phyloP scores from a whole-genome alignment of 2,329 filamentous ascomycete genomes.

The Phoma sp. region DNA sequence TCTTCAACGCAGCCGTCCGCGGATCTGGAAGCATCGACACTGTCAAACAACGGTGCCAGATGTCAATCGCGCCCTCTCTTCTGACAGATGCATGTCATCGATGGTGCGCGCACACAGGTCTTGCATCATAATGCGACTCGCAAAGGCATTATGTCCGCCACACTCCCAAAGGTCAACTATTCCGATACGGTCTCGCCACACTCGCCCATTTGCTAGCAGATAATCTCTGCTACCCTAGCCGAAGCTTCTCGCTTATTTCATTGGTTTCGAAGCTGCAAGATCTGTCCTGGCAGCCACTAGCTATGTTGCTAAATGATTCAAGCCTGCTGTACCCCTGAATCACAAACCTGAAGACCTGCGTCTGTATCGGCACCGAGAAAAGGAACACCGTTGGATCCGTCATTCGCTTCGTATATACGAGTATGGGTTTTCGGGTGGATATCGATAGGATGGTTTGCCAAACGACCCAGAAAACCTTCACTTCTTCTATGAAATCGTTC shows the following conservation, averaged over 20 bases:
- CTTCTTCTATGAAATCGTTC: background rate
- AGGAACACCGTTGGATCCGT: background rate
- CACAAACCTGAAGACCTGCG: background rate
- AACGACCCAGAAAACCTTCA: slow-evolving; percentile 5
- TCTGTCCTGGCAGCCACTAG: slow-evolving; percentile 2
- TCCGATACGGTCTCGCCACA: background rate
- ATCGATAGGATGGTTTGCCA: slow-evolving; percentile 5
- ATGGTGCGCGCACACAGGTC: background rate
- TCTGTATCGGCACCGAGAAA: background rate
- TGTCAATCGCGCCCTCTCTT: background rate
- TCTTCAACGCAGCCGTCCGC: background rate
- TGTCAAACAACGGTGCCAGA: background rate
- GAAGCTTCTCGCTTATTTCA: slow-evolving; percentile 7
- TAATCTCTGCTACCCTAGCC: background rate
- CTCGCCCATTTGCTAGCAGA: background rate
- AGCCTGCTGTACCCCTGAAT: slow-evolving; percentile 1
- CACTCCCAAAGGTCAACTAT: background rate
- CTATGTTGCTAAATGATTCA: too few relatives aligned
- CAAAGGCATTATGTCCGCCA: background rate
- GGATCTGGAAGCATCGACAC: slow-evolving; percentile 8
- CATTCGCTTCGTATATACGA: background rate
- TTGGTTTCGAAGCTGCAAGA: background rate
- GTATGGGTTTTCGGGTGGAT: background rate
- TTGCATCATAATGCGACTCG: background rate
- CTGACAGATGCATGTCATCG: slow-evolving; percentile 15